These are phyloP conservation scores for Multifurca ochricompacta DNA, from an alignment of 768 basidiomycete species.

Conservation along the genomic window DNA sequence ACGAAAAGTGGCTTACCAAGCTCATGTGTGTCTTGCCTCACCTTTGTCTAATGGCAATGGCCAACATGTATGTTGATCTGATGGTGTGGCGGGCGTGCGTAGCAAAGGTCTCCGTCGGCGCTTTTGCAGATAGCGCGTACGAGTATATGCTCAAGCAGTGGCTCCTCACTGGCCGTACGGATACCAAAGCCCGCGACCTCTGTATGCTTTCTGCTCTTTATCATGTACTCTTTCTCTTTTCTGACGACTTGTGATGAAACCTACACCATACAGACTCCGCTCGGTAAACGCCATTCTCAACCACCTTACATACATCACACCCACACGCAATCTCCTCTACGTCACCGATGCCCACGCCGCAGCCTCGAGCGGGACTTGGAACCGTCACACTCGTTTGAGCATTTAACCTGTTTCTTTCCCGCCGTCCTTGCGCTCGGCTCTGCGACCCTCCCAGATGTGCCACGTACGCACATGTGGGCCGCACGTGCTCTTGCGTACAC, in stretches of 20 bases:
- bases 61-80: conserved; percentile 4
- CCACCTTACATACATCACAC: conserved; percentile 58
- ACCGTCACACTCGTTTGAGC: conserved; percentile 54
- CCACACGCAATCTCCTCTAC: conserved; percentile 59
- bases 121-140: conserved; percentile 64
- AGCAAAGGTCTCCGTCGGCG: conserved; percentile 48
- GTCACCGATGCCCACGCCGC: conserved; percentile 46
- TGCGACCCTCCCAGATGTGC: conserved; percentile 48
- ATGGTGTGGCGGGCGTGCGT: too few relatives aligned
- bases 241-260: not conserved
- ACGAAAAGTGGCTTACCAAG: conserved; percentile 35
- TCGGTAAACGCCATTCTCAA: conserved; percentile 53
- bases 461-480: conserved; percentile 62
- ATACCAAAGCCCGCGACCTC: conserved; percentile 53
- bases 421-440: conserved; percentile 69
- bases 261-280: conserved; percentile 51
- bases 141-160: conserved; percentile 76
- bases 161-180: conserved; percentile 57
- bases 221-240: not conserved
- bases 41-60: too few relatives aligned
- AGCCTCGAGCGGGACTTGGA: not conserved
- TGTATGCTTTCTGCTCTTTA: conserved; percentile 38
- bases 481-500: conserved; percentile 68
- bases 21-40: conserved; percentile 33
- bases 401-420: conserved; percentile 75